Conservation (phyloP, 371 early-diverging fungal species). For the Mucor sp. region DNA sequence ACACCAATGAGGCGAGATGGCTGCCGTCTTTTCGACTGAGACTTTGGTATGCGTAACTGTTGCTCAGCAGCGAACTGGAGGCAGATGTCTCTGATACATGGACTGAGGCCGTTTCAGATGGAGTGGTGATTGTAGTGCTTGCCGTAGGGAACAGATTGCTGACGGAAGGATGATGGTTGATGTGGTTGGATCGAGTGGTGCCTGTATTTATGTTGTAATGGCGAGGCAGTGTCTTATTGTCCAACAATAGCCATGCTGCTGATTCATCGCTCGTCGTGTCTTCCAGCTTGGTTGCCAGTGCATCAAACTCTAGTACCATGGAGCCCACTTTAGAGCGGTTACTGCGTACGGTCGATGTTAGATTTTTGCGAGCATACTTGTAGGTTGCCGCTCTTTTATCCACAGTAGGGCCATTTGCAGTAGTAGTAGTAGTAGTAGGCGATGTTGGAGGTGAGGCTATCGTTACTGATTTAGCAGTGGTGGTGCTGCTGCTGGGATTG, state of each 20-base stretch:
- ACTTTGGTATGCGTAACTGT: conserved; percentile 29
- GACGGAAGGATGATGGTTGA: conserved; percentile 9
- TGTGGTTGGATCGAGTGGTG: background rate
- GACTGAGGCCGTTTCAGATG: background rate
- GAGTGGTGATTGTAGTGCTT: background rate
- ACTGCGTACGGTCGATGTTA: conserved; percentile 10
- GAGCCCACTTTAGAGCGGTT: conserved; percentile 48
- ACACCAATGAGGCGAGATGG: conserved; percentile 22
- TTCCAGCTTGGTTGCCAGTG: conserved; percentile 36
- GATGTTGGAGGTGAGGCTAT: too few relatives aligned
- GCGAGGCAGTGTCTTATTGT: conserved; percentile 30
- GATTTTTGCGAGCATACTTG: conserved; percentile 31
- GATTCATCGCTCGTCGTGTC: conserved; percentile 28
- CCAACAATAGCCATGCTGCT: conserved; percentile 40
- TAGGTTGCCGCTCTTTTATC: conserved; percentile 39
- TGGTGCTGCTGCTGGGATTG: background rate
- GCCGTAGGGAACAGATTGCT: conserved; percentile 13
- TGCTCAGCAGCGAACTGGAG: conserved; percentile 11
- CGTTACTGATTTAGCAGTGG: background rate
- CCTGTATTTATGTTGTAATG: conserved; percentile 5
- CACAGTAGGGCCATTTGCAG: background rate
- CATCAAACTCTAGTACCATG: conserved; percentile 53
- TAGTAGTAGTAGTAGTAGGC: background rate
- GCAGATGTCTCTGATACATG: conserved; percentile 2
- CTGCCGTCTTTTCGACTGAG: conserved; percentile 39